Percentiles rank a stretch among this genome's conserved stretches.
These are phyloP conservation scores for Candida smagusa DNA, from an alignment of 1,139 yeast species.

Conservation along the genomic window DNA sequence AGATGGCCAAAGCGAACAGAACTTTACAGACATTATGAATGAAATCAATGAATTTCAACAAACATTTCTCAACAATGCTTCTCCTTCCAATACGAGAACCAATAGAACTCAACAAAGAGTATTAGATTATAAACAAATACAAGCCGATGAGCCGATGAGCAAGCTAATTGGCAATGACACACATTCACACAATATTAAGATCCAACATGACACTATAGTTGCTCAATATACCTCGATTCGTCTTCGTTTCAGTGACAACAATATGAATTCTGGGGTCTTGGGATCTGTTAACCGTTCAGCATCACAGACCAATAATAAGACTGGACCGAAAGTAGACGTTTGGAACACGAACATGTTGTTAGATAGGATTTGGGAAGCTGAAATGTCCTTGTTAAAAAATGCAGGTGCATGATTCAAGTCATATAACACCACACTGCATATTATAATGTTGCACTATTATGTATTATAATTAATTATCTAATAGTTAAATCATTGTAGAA, in stretches of 20 bases:
- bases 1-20: slow-evolving; percentile 1
- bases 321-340: not conserved
- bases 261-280: slow-evolving; percentile 11
- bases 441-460: too few species aligned
- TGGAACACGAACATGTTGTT: slow-evolving; percentile 1
- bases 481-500: too few species aligned
- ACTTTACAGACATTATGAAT: slow-evolving; percentile 19
- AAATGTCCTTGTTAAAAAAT: slow-evolving; percentile 4
- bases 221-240: slow-evolving; percentile 40
- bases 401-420: not conserved
- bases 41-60: slow-evolving; percentile 34
- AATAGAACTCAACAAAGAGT: slow-evolving; percentile 36
- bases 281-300: slow-evolving; percentile 9
- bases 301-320: not conserved
- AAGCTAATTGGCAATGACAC: slow-evolving; percentile 6
- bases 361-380: slow-evolving; percentile 11
- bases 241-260: slow-evolving; percentile 26
- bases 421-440: too few species aligned
- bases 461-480: too few species aligned
- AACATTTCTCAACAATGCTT: slow-evolving; percentile 25
- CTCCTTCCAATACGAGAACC: slow-evolving; percentile 9
- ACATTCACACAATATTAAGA: slow-evolving; percentile 21
- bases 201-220: slow-evolving; percentile 37
- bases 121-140: slow-evolving; percentile 33
- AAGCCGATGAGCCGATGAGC: slow-evolving; percentile 8